phyloP scores from a whole-genome alignment of 2,329 filamentous ascomycete species.

The Paracoccidioides brasiliensis region DNA sequence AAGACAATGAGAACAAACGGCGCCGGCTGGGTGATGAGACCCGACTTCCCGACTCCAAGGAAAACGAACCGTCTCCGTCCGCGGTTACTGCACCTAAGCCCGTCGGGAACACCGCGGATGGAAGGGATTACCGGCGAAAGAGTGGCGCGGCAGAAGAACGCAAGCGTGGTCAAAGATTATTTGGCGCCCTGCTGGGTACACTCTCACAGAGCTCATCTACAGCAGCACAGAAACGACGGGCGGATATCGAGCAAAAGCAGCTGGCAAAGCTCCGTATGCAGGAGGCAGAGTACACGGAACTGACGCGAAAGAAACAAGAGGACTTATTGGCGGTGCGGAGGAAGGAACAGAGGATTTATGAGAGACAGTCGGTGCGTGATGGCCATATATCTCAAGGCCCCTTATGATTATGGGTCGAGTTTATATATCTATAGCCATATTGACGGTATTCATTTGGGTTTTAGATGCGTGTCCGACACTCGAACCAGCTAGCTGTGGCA shows the following conservation, averaged over 20 bases:
- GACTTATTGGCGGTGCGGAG: constrained; percentile 48
- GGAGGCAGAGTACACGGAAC: constrained; percentile 56
- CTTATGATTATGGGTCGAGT: not conserved
- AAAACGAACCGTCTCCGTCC: constrained; percentile 13
- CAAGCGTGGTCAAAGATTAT: constrained; percentile 71
- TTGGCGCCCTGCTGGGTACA: constrained; percentile 67
- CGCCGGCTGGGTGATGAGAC: constrained; percentile 33
- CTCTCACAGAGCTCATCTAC: constrained; percentile 58
- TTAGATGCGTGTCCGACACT: constrained; percentile 63
- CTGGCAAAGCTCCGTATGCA: constrained; percentile 63
- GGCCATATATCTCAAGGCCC: too few species aligned
- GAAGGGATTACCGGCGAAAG: constrained; percentile 10
- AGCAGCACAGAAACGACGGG: constrained; percentile 53
- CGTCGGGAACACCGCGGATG: constrained; percentile 1
- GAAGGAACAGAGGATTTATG: constrained; percentile 59
- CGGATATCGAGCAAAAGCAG: constrained; percentile 72
- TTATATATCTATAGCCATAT: not conserved
- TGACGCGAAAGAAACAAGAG: constrained; percentile 51
- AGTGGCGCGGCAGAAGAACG: constrained; percentile 53
- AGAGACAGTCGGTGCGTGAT: constrained; percentile 58
- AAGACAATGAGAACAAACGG: constrained; percentile 40
- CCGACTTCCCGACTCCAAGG: constrained; percentile 10
- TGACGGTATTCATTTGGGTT: not conserved
- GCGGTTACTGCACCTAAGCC: not conserved
- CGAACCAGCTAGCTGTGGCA: constrained; percentile 57